Percentiles rank a stretch among this genome's conserved stretches.
These are phyloP conservation scores for Apiospora marii DNA, from an alignment of 2,329 filamentous ascomycete species.

Conservation along the genomic window DNA sequence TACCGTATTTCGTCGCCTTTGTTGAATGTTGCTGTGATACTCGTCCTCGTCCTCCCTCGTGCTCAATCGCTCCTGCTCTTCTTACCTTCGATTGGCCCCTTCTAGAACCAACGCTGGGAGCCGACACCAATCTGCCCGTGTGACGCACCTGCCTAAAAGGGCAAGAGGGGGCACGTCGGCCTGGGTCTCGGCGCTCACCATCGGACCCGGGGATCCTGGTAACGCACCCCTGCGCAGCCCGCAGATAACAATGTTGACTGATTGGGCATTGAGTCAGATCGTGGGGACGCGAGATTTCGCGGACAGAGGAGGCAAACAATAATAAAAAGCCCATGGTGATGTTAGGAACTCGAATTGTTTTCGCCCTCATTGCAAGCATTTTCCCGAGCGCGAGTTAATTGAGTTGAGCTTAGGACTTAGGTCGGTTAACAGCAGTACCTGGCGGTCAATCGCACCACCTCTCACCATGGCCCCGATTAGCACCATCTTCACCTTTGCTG, in stretches of 20 bases:
- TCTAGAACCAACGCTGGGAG: neutral
- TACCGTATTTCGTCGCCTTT: neutral
- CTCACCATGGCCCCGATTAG: neutral
- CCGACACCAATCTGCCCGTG: neutral
- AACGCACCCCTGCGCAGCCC: neutral
- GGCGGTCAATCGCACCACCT: neutral
- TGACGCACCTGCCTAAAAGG: conserved; percentile 9
- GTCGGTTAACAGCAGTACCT: neutral
- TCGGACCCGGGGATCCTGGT: neutral
- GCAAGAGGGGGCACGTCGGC: neutral
- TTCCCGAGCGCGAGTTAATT: neutral
- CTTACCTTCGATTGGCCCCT: too few species aligned
- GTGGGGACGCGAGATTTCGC: neutral
- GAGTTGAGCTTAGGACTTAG: neutral
- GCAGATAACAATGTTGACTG: neutral
- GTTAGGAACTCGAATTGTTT: neutral
- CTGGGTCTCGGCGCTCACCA: neutral
- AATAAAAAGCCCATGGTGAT: neutral
- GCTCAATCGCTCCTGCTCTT: too few species aligned
- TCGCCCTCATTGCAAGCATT: neutral
- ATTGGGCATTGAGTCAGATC: neutral
- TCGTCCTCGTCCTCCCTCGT: neutral
- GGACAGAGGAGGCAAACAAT: neutral
- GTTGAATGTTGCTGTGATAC: neutral
- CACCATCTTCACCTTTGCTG: neutral